Evolutionary conservation across 2,329 filamentous ascomycete genomes (phyloP).

Genomic region (Drechslerella coelobrocha): DNA sequence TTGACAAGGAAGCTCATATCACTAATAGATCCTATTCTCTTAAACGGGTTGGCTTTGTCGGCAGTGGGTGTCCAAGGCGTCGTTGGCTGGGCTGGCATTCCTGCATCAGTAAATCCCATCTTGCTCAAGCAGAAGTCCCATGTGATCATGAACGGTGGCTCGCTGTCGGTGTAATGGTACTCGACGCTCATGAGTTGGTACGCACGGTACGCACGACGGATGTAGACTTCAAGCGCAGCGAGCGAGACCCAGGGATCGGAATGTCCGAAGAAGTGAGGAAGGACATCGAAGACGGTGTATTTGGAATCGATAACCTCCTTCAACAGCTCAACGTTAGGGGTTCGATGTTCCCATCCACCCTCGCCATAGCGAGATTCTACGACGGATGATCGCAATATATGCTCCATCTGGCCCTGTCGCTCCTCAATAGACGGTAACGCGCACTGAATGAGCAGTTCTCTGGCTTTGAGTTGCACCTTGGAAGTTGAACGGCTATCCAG

Average conservation of each 20-base stretch:
- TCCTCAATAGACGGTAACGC: conserved; percentile 95
- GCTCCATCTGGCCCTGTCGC: conserved; percentile 94
- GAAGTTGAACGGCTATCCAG: conserved; percentile 84
- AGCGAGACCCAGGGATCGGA: conserved; percentile 92
- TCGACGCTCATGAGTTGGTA: conserved; percentile 89
- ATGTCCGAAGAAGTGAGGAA: conserved; percentile 94
- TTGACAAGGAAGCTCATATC: conserved; percentile 89
- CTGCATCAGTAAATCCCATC: conserved; percentile 89
- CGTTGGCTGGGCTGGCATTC: conserved; percentile 77
- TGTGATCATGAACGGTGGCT: conserved; percentile 79
- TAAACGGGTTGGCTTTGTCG: conserved; percentile 70
- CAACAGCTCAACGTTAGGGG: conserved; percentile 86
- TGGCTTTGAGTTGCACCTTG: conserved; percentile 96
- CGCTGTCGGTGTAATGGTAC: conserved; percentile 75
- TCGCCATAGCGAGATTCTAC: conserved; percentile 97
- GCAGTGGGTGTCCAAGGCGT: conserved; percentile 76
- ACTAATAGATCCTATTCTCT: conserved; percentile 91
- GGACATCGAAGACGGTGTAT: conserved; percentile 96
- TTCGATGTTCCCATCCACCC: conserved; percentile 93
- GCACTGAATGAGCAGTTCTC: conserved; percentile 96
- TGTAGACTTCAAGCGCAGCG: conserved; percentile 93
- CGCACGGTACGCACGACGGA: conserved; percentile 93
- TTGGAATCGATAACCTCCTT: conserved; percentile 99
- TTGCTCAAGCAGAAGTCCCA: conserved; percentile 98
- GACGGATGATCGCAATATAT: conserved; percentile 93